Conservation (phyloP, 2,329 filamentous ascomycete species). For the Pseudogymnoascus sp. region DNA sequence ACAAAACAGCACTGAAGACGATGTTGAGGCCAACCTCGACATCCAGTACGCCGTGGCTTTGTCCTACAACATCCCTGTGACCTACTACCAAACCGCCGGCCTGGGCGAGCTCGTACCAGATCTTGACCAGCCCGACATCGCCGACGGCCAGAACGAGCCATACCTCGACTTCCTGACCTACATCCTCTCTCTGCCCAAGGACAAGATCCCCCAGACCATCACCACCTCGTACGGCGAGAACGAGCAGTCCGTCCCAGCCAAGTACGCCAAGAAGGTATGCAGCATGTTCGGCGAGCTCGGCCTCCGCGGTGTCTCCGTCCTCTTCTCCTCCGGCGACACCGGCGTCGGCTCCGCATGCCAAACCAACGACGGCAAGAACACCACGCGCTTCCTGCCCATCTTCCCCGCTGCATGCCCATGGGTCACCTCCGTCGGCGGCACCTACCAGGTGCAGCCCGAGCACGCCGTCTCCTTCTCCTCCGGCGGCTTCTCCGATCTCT, state of each 20-base stretch:
- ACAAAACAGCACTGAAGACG: constrained; percentile 42
- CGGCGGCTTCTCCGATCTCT: constrained; percentile 46
- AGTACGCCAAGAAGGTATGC: constrained; percentile 55
- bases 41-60: constrained; percentile 47
- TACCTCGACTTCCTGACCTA: constrained; percentile 57
- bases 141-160: constrained; percentile 55
- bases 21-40: constrained; percentile 44
- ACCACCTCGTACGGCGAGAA: constrained; percentile 60
- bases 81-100: constrained; percentile 49
- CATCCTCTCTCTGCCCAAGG: constrained; percentile 41
- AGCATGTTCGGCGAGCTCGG: constrained; percentile 56
- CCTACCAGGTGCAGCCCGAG: constrained; percentile 40
- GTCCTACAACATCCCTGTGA: constrained; percentile 43
- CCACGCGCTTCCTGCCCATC: constrained; percentile 47
- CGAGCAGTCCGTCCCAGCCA: constrained; percentile 53
- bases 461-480: constrained; percentile 37
- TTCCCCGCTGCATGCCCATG: constrained; percentile 63
- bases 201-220: constrained; percentile 51
- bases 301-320: constrained; percentile 57
- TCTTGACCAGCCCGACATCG: constrained; percentile 28
- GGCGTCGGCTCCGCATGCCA: constrained; percentile 39
- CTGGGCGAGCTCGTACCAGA: constrained; percentile 44
- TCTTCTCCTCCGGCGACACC: constrained; percentile 53
- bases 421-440: constrained; percentile 59
- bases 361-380: constrained; percentile 50